Evolutionary conservation across 306 rosid genomes (phyloP).

Genomic region (Abrus precatorius): DNA sequence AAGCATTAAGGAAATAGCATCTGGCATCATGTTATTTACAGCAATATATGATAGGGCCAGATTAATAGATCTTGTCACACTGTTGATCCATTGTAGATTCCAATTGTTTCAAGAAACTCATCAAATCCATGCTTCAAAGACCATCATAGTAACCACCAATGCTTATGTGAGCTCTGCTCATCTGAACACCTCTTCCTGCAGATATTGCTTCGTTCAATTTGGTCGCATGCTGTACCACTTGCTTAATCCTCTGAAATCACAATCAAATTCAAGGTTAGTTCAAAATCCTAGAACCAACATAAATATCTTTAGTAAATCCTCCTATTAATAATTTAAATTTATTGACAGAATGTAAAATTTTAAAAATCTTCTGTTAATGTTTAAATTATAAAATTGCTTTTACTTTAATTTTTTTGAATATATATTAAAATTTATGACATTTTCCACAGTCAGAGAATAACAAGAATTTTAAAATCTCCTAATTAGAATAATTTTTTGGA

Average conservation of each 20-base stretch:
- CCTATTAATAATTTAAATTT: no score
- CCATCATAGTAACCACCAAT: constrained; percentile 71
- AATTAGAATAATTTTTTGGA: no score
- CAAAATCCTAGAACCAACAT: constrained; percentile 17
- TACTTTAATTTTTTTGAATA: no score
- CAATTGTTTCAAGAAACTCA: neutral
- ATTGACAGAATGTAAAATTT: no score
- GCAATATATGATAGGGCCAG: constrained; percentile 37
- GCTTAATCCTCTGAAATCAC: constrained; percentile 72
- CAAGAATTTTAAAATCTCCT: no score
- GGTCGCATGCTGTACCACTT: constrained; percentile 68
- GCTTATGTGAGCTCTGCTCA: constrained; percentile 75
- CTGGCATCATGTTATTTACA: constrained; percentile 41
- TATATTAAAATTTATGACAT: no score
- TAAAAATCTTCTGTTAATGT: no score
- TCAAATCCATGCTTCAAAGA: constrained; percentile 46
- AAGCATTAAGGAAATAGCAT: constrained; percentile 2
- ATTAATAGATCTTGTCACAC: constrained; percentile 8
- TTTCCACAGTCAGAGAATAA: no score
- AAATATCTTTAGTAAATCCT: neutral
- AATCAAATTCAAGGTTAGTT: constrained; percentile 4
- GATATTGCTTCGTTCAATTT: constrained; percentile 74
- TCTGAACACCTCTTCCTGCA: constrained; percentile 67
- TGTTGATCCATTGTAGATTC: neutral
- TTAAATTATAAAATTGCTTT: no score